Conservation (phyloP, 2,329 filamentous ascomycete species). For the Colletotrichum magnum region DNA sequence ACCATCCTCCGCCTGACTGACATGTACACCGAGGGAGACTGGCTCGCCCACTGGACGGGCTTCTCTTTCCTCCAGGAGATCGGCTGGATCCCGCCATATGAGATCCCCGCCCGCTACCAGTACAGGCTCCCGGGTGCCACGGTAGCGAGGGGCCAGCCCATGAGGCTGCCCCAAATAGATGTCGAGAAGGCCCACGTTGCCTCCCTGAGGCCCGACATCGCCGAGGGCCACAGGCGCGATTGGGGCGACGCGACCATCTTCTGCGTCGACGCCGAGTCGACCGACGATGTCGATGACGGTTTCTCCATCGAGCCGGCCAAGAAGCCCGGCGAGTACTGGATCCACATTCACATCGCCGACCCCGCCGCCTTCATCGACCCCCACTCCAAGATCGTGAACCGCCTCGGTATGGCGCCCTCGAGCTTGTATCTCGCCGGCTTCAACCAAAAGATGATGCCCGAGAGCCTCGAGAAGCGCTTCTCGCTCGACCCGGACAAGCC, state of each 20-base stretch:
- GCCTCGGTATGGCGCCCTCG: conserved; percentile 72
- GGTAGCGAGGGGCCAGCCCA: conserved; percentile 58
- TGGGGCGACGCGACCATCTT: conserved; percentile 74
- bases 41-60: conserved; percentile 61
- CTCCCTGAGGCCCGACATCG: conserved; percentile 58
- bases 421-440: conserved; percentile 74
- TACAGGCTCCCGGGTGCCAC: conserved; percentile 66
- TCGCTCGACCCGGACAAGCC: conserved; percentile 67
- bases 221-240: conserved; percentile 67
- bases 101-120: conserved; percentile 75
- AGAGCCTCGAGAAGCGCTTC: conserved; percentile 58
- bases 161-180: conserved; percentile 53
- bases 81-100: conserved; percentile 79
- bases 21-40: conserved; percentile 68
- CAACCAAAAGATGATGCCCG: conserved; percentile 70
- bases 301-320: conserved; percentile 77
- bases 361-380: conserved; percentile 78
- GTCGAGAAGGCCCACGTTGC: conserved; percentile 42
- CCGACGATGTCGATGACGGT: conserved; percentile 84
- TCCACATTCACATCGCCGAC: conserved; percentile 85
- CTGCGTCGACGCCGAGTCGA: conserved; percentile 78
- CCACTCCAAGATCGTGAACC: conserved; percentile 69
- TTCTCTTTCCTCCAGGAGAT: conserved; percentile 83
- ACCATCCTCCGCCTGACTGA: conserved; percentile 73
- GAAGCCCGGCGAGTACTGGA: conserved; percentile 73